Conservation (phyloP, 139 green algal species). For the Chlorella ohadii region DNA sequence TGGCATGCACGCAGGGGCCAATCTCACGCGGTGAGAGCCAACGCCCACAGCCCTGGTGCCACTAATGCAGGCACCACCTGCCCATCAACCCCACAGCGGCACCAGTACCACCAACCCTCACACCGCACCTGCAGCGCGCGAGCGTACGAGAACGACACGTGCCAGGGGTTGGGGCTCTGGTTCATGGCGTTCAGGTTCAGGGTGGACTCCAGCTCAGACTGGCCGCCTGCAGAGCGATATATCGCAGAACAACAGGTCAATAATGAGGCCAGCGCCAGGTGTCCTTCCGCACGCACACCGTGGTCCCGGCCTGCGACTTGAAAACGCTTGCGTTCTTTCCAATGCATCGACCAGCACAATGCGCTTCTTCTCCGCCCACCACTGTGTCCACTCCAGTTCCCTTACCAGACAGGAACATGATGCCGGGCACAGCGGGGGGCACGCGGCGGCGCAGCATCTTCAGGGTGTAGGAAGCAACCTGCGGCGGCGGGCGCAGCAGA, state of each 20-base stretch:
- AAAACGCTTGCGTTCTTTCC: no score
- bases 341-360: no score
- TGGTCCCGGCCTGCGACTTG: no score
- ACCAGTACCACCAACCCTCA: neutral
- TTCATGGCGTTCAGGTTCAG: conserved; percentile 99
- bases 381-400: no score
- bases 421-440: conserved; percentile 97
- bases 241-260: no score
- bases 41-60: no score
- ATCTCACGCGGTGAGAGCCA: no score
- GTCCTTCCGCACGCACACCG: no score
- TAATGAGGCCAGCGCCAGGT: no score
- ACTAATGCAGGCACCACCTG: neutral
- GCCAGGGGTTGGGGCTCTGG: conserved; percentile 99
- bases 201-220: conserved; percentile 99
- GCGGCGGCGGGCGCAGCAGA: no score
- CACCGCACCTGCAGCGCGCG: conserved; percentile 82
- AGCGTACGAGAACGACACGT: conserved; percentile 99
- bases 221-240: conserved; percentile 84
- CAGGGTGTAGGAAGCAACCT: conserved; percentile 33
- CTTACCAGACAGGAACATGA: conserved; percentile 98
- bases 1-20: no score
- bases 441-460: conserved; percentile 94
- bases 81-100: neutral
- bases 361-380: no score